Evolutionary conservation across 805 yeast genomes (phyloP).

Genomic region (Cephaloascus fragrans): DNA sequence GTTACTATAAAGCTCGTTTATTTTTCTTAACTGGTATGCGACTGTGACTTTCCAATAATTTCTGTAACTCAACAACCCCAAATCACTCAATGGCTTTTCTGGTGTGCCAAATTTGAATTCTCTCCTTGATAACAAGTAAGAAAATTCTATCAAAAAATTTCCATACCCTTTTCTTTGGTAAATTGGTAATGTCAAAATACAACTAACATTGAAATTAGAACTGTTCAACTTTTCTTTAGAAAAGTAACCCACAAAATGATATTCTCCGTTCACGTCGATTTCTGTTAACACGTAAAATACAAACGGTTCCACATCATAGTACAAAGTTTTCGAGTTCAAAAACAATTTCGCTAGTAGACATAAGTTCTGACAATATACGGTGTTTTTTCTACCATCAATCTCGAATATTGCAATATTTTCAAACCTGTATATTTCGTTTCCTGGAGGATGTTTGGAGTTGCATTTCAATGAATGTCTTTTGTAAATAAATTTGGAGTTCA

Average conservation of each 20-base stretch:
- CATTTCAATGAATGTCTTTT: slow-evolving; percentile 74
- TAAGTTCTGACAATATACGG: slow-evolving; percentile 77
- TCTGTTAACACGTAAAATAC: slow-evolving; percentile 81
- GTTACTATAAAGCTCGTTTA: slow-evolving; percentile 9
- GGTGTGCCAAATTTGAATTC: slow-evolving; percentile 87
- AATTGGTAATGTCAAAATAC: slow-evolving; percentile 83
- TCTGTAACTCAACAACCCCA: slow-evolving; percentile 79
- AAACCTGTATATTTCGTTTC: slow-evolving; percentile 93
- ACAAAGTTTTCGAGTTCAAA: slow-evolving; percentile 82
- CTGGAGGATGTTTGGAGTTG: slow-evolving; percentile 71
- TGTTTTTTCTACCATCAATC: slow-evolving; percentile 83
- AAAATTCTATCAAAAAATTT: slow-evolving; percentile 76
- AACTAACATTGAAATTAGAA: slow-evolving; percentile 76
- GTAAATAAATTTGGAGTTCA: slow-evolving; percentile 55
- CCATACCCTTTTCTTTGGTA: slow-evolving; percentile 89
- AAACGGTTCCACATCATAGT: slow-evolving; percentile 94
- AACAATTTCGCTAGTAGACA: slow-evolving; percentile 86
- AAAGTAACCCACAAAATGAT: slow-evolving; percentile 89
- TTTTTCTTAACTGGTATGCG: slow-evolving; percentile 32
- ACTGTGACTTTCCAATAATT: slow-evolving; percentile 75
- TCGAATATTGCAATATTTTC: slow-evolving; percentile 91
- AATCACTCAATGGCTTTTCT: slow-evolving; percentile 84
- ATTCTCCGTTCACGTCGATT: slow-evolving; percentile 34
- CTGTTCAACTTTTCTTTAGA: slow-evolving; percentile 77
- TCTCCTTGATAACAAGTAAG: slow-evolving; percentile 65